Conservation (phyloP, 2,329 filamentous ascomycete genomes). For the Cladosporium colombiae region DNA sequence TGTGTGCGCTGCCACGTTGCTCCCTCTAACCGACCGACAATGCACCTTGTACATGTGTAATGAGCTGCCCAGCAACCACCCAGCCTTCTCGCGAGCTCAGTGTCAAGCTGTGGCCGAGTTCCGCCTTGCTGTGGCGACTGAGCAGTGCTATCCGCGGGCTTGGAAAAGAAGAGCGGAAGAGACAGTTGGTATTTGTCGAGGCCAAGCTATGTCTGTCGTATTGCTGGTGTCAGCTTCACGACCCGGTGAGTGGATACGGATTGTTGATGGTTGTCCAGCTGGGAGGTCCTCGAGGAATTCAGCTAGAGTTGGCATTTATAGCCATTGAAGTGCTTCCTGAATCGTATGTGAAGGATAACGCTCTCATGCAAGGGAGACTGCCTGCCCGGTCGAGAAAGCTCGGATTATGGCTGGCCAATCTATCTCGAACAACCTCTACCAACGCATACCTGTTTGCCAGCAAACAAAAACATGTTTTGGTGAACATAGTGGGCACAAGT, state of each 20-base stretch:
- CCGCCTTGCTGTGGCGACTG: neutral
- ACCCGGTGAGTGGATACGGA: neutral
- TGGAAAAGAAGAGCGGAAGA: neutral
- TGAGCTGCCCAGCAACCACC: neutral
- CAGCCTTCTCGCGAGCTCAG: neutral
- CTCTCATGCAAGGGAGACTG: neutral
- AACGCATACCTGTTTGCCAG: neutral
- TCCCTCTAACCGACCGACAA: neutral
- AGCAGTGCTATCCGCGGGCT: neutral
- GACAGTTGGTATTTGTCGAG: neutral
- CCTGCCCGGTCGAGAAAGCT: neutral
- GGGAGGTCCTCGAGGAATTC: neutral
- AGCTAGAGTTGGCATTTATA: neutral
- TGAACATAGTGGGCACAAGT: neutral
- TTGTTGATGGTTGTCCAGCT: neutral
- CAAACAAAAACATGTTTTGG: neutral
- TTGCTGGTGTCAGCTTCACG: slow-evolving; percentile 1
- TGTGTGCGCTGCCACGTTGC: neutral
- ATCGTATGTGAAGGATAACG: neutral
- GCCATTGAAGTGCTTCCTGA: neutral
- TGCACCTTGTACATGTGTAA: neutral
- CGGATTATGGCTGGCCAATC: neutral
- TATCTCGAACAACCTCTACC: neutral
- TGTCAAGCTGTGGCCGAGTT: neutral
- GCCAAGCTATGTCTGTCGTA: neutral